These are phyloP conservation scores for Leccinum pellstonianum DNA, from an alignment of 768 basidiomycete genomes.

Conservation along the genomic window DNA sequence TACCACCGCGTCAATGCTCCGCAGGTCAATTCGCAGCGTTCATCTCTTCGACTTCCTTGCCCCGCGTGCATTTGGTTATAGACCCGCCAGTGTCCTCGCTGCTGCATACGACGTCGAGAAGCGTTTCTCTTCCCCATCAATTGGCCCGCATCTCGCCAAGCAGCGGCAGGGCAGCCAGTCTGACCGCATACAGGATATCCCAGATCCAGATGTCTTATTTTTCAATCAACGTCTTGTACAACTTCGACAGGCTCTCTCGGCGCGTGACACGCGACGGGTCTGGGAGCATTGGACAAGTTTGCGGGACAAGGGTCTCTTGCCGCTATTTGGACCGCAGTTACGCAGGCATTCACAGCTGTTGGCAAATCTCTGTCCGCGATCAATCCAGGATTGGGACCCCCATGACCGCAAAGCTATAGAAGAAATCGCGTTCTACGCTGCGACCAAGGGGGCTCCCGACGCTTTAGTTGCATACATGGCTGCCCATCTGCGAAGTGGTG, in stretches of 20 bases:
- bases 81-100: slow-evolving; percentile 19
- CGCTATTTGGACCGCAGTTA: slow-evolving; percentile 46
- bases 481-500: slow-evolving; percentile 39
- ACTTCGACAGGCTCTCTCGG: slow-evolving; percentile 39
- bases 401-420: slow-evolving; percentile 35
- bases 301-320: slow-evolving; percentile 42
- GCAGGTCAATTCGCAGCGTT: slow-evolving; percentile 22
- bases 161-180: slow-evolving; percentile 10
- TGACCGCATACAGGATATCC: slow-evolving; percentile 11
- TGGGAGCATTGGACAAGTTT: slow-evolving; percentile 43
- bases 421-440: slow-evolving; percentile 50
- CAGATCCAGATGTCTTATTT: slow-evolving; percentile 33
- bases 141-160: slow-evolving; percentile 3
- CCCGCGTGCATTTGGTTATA: slow-evolving; percentile 33
- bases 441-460: slow-evolving; percentile 42
- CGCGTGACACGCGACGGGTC: slow-evolving; percentile 33
- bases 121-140: neutral
- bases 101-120: slow-evolving; percentile 6
- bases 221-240: slow-evolving; percentile 38
- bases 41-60: slow-evolving; percentile 44
- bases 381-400: slow-evolving; percentile 25
- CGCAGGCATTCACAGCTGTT: slow-evolving; percentile 40
- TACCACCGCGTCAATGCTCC: slow-evolving; percentile 24
- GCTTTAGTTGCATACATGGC: slow-evolving; percentile 53
- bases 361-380: slow-evolving; percentile 26